Base-by-base conservation (phyloP, 1,284 basidiomycete species). In the Cutaneotrichosporon cavernicola region DNA sequence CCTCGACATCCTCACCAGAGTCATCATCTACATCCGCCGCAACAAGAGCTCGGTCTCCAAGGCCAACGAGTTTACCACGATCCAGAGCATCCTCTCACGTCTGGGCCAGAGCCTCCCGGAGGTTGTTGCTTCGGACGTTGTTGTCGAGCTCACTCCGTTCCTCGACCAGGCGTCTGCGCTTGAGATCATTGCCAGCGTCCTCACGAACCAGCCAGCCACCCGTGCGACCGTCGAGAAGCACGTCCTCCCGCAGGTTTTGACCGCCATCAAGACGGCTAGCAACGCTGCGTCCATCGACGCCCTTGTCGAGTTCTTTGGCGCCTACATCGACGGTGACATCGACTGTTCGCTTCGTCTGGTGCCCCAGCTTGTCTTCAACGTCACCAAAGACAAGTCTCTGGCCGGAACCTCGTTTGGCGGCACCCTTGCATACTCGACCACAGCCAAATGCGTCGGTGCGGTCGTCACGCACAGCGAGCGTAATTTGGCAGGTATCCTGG, bases 261-360 rank as follows among this genome's bases (percentile, higher is more conserved):
- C 75, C 56, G 86, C 92, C 49, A 84, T 92, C 3, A 86, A 89
- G 72, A 91, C 91, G 0, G 84, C 90, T 82, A 92, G 21, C 85
- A 91, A 57, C 87, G 88, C 46, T 80, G 85, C 4, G 85, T 89
- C 72, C 4, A 86, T 96, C 30, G 92, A 97, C 50, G 86, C 90
- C 0, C 81, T 97, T 9, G 84, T 91, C 55, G 82, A 82, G 13
- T 97, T 98, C 85, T 91, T 92, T 75, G 84, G 83, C 0, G 85
- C 88, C 0, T 86, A 94, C 34, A 90, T 94, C n/a, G 83, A 85
- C 63, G 90, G 91, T 0, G 91, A 96, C 70, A 82, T 84, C 2
- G 88, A 95, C 78, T 91, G 89, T 80, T 84, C 86, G 61, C 85
- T 86, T 1, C 89, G 93, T 77, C 85, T 98, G 74, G 89, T 92